Conservation (phyloP, 2,329 filamentous ascomycete genomes). For the Ploettnerulaceae sp. region DNA sequence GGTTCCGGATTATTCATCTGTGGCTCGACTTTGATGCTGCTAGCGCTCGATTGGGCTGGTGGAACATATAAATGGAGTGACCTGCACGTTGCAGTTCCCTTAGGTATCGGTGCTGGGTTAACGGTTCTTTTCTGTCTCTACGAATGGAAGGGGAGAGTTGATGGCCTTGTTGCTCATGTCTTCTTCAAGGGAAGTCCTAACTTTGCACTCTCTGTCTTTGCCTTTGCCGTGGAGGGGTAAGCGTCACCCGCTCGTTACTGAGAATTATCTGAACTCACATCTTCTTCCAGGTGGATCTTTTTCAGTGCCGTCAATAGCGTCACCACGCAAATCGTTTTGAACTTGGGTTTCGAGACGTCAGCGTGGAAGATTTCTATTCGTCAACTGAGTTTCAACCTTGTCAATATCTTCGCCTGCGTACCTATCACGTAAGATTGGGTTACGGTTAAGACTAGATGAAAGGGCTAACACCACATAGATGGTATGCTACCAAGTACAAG, state of each 20-base stretch:
- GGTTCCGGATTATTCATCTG: constrained; percentile 42
- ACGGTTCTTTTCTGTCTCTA: constrained; percentile 35
- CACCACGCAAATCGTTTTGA: constrained; percentile 45
- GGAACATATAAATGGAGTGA: constrained; percentile 38
- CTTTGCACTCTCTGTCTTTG: constrained; percentile 50
- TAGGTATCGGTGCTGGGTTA: constrained; percentile 31
- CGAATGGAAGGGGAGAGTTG: constrained; percentile 49
- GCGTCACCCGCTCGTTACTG: background rate
- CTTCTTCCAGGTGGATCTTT: constrained; percentile 44
- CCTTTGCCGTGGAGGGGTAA: constrained; percentile 50
- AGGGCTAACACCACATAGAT: constrained; percentile 17
- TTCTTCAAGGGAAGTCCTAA: constrained; percentile 51
- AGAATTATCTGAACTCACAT: background rate
- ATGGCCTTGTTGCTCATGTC: constrained; percentile 51
- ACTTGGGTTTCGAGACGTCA: constrained; percentile 44
- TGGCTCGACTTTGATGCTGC: constrained; percentile 41
- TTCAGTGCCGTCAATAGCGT: constrained; percentile 49
- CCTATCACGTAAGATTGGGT: constrained; percentile 37
- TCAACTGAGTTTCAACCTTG: constrained; percentile 42
- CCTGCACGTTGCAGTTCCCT: constrained; percentile 30
- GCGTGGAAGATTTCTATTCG: constrained; percentile 45
- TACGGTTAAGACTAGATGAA: too few species aligned
- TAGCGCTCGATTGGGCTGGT: constrained; percentile 44
- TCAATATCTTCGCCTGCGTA: constrained; percentile 39
- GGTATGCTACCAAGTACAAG: constrained; percentile 45